Evolutionary conservation across 495 filamentous ascomycete genomes (phyloP).

Genomic region (Cetradonia linearis): DNA sequence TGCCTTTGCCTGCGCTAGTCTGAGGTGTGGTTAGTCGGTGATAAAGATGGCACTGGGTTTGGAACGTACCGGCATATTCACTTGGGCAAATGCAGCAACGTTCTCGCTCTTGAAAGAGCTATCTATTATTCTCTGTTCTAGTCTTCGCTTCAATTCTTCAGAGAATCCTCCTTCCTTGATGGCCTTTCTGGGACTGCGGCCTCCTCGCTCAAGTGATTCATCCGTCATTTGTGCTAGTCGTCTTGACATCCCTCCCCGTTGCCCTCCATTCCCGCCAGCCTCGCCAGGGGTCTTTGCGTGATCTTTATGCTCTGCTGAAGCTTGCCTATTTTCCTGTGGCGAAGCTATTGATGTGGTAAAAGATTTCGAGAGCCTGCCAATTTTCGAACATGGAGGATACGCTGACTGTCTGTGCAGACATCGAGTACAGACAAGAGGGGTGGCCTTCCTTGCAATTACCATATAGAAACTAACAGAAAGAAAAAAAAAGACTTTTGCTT

Average conservation of each 20-base stretch:
- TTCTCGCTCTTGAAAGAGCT: conserved; percentile 62
- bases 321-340: conserved; percentile 12
- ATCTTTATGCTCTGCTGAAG: conserved; percentile 1
- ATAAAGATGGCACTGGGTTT: neutral
- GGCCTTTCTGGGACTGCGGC: conserved; percentile 60
- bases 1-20: conserved; percentile 57
- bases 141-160: conserved; percentile 64
- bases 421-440: conserved; percentile 1
- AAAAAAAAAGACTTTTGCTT: neutral
- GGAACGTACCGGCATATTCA: conserved; percentile 46
- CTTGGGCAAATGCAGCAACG: conserved; percentile 57
- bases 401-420: conserved; percentile 4
- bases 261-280: conserved; percentile 16
- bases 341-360: conserved; percentile 8
- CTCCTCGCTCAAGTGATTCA: conserved; percentile 60
- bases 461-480: conserved; percentile 1
- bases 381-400: neutral
- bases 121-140: conserved; percentile 64
- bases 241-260: conserved; percentile 57
- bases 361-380: neutral
- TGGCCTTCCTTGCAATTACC: conserved; percentile 1
- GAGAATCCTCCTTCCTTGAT: conserved; percentile 79
- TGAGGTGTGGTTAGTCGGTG: conserved; percentile 24
- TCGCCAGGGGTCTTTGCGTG: neutral
- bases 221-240: conserved; percentile 73